Percentiles rank a stretch among this genome's conserved stretches.
Conservation (phyloP, 192 early-diverging fungal genomes). For the Geosiphon pyriformis region DNA sequence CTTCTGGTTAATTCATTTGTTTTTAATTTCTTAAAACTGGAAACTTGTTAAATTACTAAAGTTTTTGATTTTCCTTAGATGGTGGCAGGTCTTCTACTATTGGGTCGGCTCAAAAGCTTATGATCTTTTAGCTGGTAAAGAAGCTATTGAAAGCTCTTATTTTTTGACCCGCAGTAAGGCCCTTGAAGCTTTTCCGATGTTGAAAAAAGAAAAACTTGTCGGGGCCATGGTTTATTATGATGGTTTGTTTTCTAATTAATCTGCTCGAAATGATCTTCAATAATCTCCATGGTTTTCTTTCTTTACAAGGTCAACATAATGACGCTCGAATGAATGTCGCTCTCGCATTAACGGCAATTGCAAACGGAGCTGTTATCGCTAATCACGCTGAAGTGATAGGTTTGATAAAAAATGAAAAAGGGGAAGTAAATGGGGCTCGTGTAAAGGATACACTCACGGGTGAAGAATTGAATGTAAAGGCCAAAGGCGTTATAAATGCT, state of each 20-base stretch:
- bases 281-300: too few relatives aligned
- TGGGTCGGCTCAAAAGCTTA: slow-evolving; percentile 93
- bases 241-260: slow-evolving; percentile 42
- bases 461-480: slow-evolving; percentile 76
- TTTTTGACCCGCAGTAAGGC: slow-evolving; percentile 80
- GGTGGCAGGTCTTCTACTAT: slow-evolving; percentile 97
- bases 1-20: too few relatives aligned
- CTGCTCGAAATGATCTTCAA: too few relatives aligned
- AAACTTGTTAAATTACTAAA: background rate
- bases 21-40: slow-evolving; percentile 2
- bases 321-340: slow-evolving; percentile 97
- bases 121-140: slow-evolving; percentile 80
- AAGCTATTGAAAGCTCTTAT: slow-evolving; percentile 78
- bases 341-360: slow-evolving; percentile 82
- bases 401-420: slow-evolving; percentile 67
- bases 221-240: slow-evolving; percentile 98
- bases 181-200: slow-evolving; percentile 93
- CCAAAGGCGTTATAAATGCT: slow-evolving; percentile 95
- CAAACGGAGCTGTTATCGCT: slow-evolving; percentile 84
- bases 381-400: slow-evolving; percentile 89
- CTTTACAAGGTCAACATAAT: slow-evolving; percentile 94
- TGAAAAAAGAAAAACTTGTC: slow-evolving; percentile 78
- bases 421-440: slow-evolving; percentile 69
- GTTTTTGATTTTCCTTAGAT: slow-evolving; percentile 41
- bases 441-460: slow-evolving; percentile 81